Evolutionary conservation across 2,329 filamentous ascomycete species (phyloP).

Genomic region (Blastomyces emzantsi): DNA sequence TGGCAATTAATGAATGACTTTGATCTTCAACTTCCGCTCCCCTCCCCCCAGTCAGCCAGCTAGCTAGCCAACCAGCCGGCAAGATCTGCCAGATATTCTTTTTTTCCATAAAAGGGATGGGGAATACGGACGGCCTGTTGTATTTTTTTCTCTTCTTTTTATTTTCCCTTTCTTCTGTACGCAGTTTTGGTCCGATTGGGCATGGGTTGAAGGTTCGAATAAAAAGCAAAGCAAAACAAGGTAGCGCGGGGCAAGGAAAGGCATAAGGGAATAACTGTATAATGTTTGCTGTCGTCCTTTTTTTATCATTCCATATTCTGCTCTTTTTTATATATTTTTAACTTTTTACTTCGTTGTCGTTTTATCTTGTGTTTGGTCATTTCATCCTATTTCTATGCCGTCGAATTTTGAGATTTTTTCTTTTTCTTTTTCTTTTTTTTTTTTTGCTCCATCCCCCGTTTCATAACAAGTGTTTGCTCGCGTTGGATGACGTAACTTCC

Average conservation of each 20-base stretch:
- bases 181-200: background rate
- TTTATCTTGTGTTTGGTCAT: background rate
- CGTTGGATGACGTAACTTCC: background rate
- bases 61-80: too few relatives aligned
- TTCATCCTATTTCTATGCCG: background rate
- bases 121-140: too few relatives aligned
- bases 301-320: background rate
- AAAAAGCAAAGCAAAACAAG: background rate
- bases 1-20: background rate
- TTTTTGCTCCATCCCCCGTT: background rate
- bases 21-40: background rate
- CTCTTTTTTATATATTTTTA: background rate
- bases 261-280: background rate
- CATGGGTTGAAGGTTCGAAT: background rate
- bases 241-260: background rate
- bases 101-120: background rate
- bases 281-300: background rate
- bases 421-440: background rate
- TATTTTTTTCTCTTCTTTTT: background rate
- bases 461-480: background rate
- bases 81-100: background rate
- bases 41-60: background rate
- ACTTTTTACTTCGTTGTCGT: background rate
- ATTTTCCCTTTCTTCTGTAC: background rate
- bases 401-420: background rate